Percentiles rank a stretch among this genome's conserved stretches.
These are phyloP conservation scores for Neopestalotiopsis clavispora DNA, from an alignment of 2,329 filamentous ascomycete genomes.

Conservation along the genomic window DNA sequence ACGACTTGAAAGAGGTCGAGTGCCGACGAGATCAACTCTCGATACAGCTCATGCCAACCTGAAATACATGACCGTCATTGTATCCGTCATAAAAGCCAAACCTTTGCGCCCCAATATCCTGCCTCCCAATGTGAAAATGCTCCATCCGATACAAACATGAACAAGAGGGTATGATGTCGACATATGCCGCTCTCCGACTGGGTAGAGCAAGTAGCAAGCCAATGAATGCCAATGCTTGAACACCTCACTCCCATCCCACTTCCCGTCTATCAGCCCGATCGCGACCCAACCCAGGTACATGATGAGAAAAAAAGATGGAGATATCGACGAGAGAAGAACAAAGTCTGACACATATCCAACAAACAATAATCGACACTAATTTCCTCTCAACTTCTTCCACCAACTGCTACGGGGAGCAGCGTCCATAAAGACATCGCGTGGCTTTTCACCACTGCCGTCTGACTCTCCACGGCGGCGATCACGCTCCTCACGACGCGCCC, in stretches of 20 bases:
- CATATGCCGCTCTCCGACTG: conserved; percentile 6
- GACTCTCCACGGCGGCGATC: conserved; percentile 38
- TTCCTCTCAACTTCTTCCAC: conserved; percentile 62
- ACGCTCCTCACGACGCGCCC: conserved; percentile 49
- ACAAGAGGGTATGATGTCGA: conserved; percentile 3
- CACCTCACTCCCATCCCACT: background rate
- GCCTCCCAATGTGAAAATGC: background rate
- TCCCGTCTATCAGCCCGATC: conserved; percentile 16
- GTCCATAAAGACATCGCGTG: conserved; percentile 49
- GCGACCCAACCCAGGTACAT: conserved; percentile 5
- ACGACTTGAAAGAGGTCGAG: background rate
- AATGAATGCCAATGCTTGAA: conserved; percentile 8
- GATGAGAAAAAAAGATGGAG: background rate
- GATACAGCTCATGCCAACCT: conserved; percentile 2
- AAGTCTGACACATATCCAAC: conserved; percentile 14
- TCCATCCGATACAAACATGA: conserved; percentile 13
- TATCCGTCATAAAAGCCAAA: background rate
- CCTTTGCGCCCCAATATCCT: background rate
- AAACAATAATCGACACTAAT: conserved; percentile 18
- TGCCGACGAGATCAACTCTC: background rate
- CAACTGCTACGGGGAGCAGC: conserved; percentile 58
- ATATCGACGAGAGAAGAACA: background rate
- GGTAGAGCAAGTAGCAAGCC: background rate
- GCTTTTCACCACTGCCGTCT: conserved; percentile 40
- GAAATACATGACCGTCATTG: background rate